These are phyloP conservation scores for Cystobasidium sp. DNA, from an alignment of 1,284 basidiomycete species.

Conservation along the genomic window DNA sequence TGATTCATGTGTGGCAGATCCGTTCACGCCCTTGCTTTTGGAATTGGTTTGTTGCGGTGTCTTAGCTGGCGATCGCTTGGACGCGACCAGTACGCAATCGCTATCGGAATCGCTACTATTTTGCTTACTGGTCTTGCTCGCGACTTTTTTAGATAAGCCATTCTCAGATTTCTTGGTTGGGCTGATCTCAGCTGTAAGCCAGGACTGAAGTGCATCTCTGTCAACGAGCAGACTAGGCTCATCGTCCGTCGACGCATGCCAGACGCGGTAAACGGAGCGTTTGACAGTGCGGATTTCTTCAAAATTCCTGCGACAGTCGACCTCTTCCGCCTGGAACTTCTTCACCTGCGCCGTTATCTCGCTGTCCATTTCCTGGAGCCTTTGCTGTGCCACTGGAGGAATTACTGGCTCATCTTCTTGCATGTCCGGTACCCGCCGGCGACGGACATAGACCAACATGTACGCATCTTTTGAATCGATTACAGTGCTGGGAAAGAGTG, in stretches of 20 bases:
- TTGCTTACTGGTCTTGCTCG: not conserved
- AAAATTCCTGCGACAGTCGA: constrained; percentile 58
- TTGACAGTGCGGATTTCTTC: constrained; percentile 63
- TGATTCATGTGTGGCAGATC: not conserved
- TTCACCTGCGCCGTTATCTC: constrained; percentile 64
- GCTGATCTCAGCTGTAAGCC: constrained; percentile 63
- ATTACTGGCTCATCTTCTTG: constrained; percentile 50
- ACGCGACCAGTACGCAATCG: constrained; percentile 23
- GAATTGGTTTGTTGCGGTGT: not conserved
- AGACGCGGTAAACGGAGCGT: constrained; percentile 66
- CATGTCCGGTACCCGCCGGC: constrained; percentile 34
- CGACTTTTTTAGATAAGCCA: not conserved
- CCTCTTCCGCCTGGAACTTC: constrained; percentile 61
- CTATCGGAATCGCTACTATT: constrained; percentile 5
- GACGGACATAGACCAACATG: constrained; percentile 82
- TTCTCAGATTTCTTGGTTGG: constrained; percentile 43
- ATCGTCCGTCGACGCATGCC: constrained; percentile 65
- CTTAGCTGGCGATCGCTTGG: not conserved
- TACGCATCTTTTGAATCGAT: constrained; percentile 57
- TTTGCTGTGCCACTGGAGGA: constrained; percentile 63
- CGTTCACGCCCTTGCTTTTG: not conserved
- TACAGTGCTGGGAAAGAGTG: not conserved
- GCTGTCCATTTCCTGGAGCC: constrained; percentile 66
- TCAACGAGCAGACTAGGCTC: constrained; percentile 69
- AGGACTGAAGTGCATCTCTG: constrained; percentile 65